phyloP scores from a whole-genome alignment of 352 stramenopile species.

The Phytophthora ramorum region DNA sequence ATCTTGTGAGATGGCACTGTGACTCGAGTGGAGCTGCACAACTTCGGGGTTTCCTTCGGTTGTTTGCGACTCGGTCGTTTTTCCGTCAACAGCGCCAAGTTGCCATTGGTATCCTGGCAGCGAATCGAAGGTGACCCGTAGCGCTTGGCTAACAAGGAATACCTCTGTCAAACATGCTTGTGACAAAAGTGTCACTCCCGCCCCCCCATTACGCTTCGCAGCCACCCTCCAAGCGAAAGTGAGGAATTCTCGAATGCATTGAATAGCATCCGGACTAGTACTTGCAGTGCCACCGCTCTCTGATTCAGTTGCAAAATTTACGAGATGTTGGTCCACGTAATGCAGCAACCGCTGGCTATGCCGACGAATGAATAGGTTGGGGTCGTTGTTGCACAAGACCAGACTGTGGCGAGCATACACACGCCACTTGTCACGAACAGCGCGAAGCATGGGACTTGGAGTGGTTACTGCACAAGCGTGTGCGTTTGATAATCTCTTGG shows the following conservation, averaged over 20 bases:
- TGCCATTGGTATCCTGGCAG: constrained; percentile 23
- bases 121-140: constrained; percentile 31
- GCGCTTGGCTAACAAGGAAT: constrained; percentile 46
- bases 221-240: constrained; percentile 51
- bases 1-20: neutral
- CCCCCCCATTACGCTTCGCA: constrained; percentile 32
- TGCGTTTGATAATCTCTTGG: constrained; percentile 5
- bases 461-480: neutral
- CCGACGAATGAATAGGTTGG: constrained; percentile 55
- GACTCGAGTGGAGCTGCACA: constrained; percentile 8
- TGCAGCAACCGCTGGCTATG: constrained; percentile 30
- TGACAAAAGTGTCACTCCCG: neutral
- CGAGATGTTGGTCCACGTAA: constrained; percentile 31
- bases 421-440: constrained; percentile 44
- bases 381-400: constrained; percentile 58
- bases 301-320: neutral
- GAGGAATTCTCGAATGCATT: constrained; percentile 51
- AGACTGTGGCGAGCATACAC: constrained; percentile 42
- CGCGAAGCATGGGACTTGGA: constrained; percentile 7
- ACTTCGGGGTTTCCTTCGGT: constrained; percentile 1
- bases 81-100: neutral
- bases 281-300: neutral
- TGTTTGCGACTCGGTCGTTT: constrained; percentile 2
- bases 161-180: constrained; percentile 54
- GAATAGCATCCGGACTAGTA: constrained; percentile 11